Base-by-base conservation (phyloP, 805 yeast genomes). In the Metschnikowia orientalis region DNA sequence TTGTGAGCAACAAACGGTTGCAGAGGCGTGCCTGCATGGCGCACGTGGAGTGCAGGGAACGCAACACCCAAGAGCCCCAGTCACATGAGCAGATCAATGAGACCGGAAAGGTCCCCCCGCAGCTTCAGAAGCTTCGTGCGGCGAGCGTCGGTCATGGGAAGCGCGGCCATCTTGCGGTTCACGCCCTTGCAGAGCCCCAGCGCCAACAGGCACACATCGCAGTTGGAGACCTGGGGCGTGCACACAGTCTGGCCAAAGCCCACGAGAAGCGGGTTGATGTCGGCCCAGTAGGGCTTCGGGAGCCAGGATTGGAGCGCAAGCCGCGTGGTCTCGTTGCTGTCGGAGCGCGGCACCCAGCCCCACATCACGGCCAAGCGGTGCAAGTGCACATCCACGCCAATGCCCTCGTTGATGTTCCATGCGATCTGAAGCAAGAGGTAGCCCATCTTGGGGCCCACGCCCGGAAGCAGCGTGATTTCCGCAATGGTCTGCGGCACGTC, bases 381-480 rank as follows among this genome's bases (percentile, higher is more conserved):
- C 33, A 89, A 77, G 56, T 89, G 97, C 3, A 86, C 89, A 53
- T 89, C 97, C 8, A 89, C 96, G 6, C 97, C 96, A n/a, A 89
- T 85, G 0, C 97, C 97, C 9, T 67, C 62, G 33, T 70, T 78
- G 38, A 79, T 63, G 25, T 68, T 63, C 96, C 96, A 88, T 0
- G 92, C 95, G 24, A 76, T 73, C 48, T 87, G 95, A 38, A 87
- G 61, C 2, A 89, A 68, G 23, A 89, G 59, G 53, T 74, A 82
- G 0, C 94, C 95, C 97, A 89, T 89, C 54, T 89, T 89, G 6
- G 95, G 95, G 0, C 97, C 97, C 3, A 89, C 95, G 0, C 97
- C 97, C 0, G 96, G 96, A 19, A 89, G 61, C 0, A 71, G 56
- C 4, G 73, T 67, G 32, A 89, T 67, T 1, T 80, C 89, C 5